Evolutionary conservation across 345 rosid species (phyloP).

Genomic region (Eucalyptus sideroxylon): DNA sequence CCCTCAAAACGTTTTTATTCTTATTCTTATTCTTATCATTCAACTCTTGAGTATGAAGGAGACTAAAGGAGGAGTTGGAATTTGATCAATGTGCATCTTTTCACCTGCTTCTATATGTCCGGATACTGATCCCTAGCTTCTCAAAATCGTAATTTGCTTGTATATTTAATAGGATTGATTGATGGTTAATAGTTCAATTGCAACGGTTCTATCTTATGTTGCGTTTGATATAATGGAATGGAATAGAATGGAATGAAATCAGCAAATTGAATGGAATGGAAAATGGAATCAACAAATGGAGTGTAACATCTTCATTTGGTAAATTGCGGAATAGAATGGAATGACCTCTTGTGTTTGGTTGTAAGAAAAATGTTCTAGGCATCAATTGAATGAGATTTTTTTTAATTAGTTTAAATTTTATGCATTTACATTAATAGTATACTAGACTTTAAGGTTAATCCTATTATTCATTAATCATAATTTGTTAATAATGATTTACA

Average conservation of each 20-base stretch:
- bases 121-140: background rate
- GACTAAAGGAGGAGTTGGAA: background rate
- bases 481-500: background rate
- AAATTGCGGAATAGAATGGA: background rate
- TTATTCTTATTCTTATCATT: background rate
- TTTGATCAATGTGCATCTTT: background rate
- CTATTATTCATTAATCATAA: background rate
- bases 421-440: background rate
- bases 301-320: background rate
- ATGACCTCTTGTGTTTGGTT: background rate
- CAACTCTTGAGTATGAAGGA: background rate
- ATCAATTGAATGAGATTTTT: background rate
- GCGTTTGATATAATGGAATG: background rate
- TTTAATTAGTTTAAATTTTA: background rate
- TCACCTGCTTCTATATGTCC: background rate
- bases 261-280: background rate
- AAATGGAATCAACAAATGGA: too few species aligned
- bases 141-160: background rate
- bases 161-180: background rate
- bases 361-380: background rate
- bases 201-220: background rate
- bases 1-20: background rate
- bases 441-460: background rate
- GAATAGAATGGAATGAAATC: background rate
- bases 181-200: background rate